phyloP scores from a whole-genome alignment of 495 filamentous ascomycete species.

The Letharia columbiana region DNA sequence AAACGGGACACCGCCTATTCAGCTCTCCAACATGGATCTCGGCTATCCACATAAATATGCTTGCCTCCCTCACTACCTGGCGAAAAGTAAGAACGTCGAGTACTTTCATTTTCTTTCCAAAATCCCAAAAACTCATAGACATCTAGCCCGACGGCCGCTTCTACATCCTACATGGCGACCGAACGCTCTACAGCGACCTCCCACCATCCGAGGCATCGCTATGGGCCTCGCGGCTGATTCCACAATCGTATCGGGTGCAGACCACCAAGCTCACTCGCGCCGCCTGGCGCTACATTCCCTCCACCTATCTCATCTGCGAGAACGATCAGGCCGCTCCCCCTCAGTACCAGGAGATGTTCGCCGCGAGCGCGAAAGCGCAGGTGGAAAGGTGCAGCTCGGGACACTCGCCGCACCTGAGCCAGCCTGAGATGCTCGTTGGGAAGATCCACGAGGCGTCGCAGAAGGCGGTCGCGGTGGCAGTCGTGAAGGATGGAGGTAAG shows the following conservation, averaged over 20 bases:
- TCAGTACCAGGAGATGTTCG: constrained; percentile 33
- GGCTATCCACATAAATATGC: no score
- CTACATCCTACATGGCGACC: not conserved
- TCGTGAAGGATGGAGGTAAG: no score
- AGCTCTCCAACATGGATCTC: no score
- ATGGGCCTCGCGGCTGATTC: constrained; percentile 24
- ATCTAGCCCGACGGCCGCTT: constrained; percentile 12
- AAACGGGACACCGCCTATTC: no score
- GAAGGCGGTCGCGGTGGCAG: constrained; percentile 9
- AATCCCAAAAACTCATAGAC: not conserved
- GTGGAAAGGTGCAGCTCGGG: constrained; percentile 26
- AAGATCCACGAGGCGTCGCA: constrained; percentile 12
- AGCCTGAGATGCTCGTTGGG: constrained; percentile 23
- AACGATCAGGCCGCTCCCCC: constrained; percentile 35
- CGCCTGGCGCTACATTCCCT: constrained; percentile 40
- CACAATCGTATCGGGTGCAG: constrained; percentile 19
- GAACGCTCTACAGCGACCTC: constrained; percentile 28
- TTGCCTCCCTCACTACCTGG: no score
- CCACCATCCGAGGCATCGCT: constrained; percentile 20
- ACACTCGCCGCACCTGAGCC: constrained; percentile 31
- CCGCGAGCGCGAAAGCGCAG: constrained; percentile 17
- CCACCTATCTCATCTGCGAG: constrained; percentile 42
- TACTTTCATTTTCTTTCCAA: not conserved
- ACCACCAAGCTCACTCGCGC: constrained; percentile 31
- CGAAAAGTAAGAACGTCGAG: not conserved